Base-by-base conservation (phyloP, 208 protist species). In the Porcisia deanei region DNA sequence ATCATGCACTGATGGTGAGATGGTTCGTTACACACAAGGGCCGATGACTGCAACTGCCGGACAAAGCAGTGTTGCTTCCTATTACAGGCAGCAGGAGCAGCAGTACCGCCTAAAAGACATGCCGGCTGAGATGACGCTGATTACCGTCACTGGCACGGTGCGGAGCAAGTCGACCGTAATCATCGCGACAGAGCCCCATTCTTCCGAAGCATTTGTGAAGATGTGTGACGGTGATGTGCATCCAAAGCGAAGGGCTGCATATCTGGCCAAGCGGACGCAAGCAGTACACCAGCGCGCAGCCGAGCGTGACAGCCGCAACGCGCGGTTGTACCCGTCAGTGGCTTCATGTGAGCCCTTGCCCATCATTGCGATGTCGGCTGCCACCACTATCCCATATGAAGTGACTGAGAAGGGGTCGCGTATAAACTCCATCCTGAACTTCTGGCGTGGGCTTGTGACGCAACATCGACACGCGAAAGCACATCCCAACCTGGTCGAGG, bases 371-470 rank as follows among this genome's bases (percentile, higher is more conserved):
- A 9, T 9, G 18, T 49, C 76, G 3, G 47, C 65, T 41, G 41
- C 25, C 14, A 53, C 57, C 9, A 71, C 6, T 52, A 54, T 78
- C 18, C 71, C 81, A 0, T 76, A 73, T 60, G 71, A 76, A 30
- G 73, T 53, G 18, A 79, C 77, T 0, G 79, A 91, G 49, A 89
- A 82, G 41, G 77, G 61, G 41, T 77, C 76, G 0, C 82, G 87
- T 25, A 88, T 93, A 53, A 79, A 84, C 68, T 77, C 77, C 20
- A 93, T 91, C 71, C 77, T 93, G 52, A 79, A 83, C 55, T 86
- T 93, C 45, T 95, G 87, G 88, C 90, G 84, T 14, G 81, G 85
- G 9, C 80, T 95, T 22, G 87, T 89, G 12, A 75, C 76, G 4
- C 85, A 90, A 69, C 88, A 93, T 71, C 81, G 75, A 7, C 82